Base-by-base conservation (phyloP, 2,329 filamentous ascomycete species). In the Aspergillus unguis region DNA sequence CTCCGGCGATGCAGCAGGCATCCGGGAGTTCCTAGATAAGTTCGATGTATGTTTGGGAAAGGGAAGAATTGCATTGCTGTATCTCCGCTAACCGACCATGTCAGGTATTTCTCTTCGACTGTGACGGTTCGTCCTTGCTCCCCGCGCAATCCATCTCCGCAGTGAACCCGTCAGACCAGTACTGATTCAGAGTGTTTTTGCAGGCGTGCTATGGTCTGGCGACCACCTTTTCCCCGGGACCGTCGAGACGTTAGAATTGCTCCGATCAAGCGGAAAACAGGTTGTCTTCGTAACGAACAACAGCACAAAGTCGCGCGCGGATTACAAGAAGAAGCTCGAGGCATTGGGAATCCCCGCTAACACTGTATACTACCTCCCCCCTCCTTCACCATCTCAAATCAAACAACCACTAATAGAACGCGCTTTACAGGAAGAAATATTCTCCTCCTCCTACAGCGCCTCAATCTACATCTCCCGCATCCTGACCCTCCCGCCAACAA, bases 261-360 rank as follows among this genome's bases (percentile, higher is more conserved):
- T 99, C 57, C 86, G 90, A 65, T 86, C 84, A 52, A 88, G 84
- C 84, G 90, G 90, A 68, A 99, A 99, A 74, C 87, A 87, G 69
- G 82, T 94, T 32, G 85, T 99, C 50, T 99, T 99, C 68, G 94
- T 99, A 48, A 99, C 94, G 37, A 99, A 99, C 77, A 99, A 99
- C 77, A 96, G 91, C 67, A 97, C 94, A 52, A 99, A 99, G 71
- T 96, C 92, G 8, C 87, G 94, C 52, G 78, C 82, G 45, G 91
- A 96, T 70, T 99, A 99, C 75, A 86, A 88, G 71, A 90, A 92
- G 77, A 99, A 97, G 69, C 86, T 99, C 55, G 84, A 87, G 43
- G 77, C 77, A 49, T 81, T 96, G 69, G 88, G 87, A 43, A 96
- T 99, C 64, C 86, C 87, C 1, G 85, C 84, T 62, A 79, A 83